A percentile compares a stretch with the other conserved stretches of the same genome.
Conservation (phyloP, 257 asterid genomes). For the Eustoma russellianum region DNA sequence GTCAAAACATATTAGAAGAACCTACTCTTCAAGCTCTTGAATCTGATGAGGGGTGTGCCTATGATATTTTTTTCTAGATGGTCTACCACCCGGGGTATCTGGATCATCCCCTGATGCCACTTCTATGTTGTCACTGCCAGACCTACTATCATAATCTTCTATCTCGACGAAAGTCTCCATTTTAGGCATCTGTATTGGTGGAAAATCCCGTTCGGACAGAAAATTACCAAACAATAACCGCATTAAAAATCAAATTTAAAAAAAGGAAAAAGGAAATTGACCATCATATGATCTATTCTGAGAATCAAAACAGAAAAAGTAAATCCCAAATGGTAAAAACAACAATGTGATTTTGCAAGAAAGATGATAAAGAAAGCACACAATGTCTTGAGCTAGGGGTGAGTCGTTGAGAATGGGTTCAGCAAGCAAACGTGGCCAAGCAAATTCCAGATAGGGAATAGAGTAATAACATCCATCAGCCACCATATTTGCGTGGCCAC, state of each 20-base stretch:
- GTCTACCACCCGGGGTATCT: conserved; percentile 21
- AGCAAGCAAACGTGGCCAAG: conserved; percentile 2
- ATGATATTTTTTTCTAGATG: conserved; percentile 50
- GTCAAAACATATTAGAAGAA: neutral
- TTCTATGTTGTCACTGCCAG: conserved; percentile 65
- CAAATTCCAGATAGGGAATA: conserved; percentile 16
- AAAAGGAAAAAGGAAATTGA: no score
- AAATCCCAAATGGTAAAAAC: no score
- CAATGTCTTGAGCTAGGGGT: conserved; percentile 45
- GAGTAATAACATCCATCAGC: conserved; percentile 31
- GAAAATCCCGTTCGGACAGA: neutral
- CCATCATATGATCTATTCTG: no score
- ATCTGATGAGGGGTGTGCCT: conserved; percentile 68
- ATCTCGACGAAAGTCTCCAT: conserved; percentile 62
- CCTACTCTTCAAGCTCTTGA: conserved; percentile 80
- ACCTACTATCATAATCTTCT: conserved; percentile 57
- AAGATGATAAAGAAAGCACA: conserved; percentile 17
- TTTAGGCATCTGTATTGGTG: conserved; percentile 67
- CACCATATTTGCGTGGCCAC: conserved; percentile 39
- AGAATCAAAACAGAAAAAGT: neutral
- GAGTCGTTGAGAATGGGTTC: conserved; percentile 34
- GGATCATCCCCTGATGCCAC: conserved; percentile 64
- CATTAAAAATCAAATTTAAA: no score
- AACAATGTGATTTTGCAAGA: no score
- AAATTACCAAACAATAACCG: neutral